Percentiles rank a stretch among this genome's conserved stretches.
Evolutionary conservation across 495 filamentous ascomycete species (phyloP).

Genomic region (Xylaria castorea): DNA sequence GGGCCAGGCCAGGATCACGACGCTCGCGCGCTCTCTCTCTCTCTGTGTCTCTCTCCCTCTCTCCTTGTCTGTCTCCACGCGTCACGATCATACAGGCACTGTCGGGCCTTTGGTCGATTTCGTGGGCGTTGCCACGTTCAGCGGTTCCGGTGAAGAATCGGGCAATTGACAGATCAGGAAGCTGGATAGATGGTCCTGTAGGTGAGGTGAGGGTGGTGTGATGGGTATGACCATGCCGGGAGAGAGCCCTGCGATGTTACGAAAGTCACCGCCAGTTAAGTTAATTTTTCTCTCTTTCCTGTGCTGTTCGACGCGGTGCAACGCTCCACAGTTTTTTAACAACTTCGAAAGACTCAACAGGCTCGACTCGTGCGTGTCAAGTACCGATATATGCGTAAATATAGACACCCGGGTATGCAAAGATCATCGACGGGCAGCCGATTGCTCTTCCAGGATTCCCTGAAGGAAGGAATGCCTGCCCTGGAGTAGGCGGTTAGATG

Average conservation of each 20-base stretch:
- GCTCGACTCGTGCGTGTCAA: not conserved
- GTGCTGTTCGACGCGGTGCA: constrained; percentile 1
- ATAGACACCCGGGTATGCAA: not conserved
- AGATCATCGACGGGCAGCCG: not conserved
- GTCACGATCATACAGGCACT: not conserved
- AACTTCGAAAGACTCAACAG: not conserved
- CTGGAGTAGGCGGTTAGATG: not conserved
- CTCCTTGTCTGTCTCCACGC: constrained; percentile 2
- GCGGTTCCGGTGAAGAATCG: constrained; percentile 12
- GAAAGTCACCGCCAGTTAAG: not conserved
- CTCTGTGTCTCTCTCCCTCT: not conserved
- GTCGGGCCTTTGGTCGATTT: constrained; percentile 16
- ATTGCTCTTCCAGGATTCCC: not conserved
- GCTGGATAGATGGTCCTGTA: constrained; percentile 8
- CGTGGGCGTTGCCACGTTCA: not conserved
- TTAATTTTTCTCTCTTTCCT: not conserved
- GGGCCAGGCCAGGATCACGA: not conserved
- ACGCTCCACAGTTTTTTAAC: not conserved
- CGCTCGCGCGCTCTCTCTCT: not conserved
- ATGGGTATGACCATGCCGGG: constrained; percentile 16
- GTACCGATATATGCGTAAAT: not conserved
- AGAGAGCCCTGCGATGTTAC: constrained; percentile 16
- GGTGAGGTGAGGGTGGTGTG: constrained; percentile 28
- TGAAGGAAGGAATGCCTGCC: constrained; percentile 1
- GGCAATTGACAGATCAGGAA: constrained; percentile 22